Evolutionary conservation across 768 basidiomycete genomes (phyloP).

Genomic region (Boletus vinaceobasis): DNA sequence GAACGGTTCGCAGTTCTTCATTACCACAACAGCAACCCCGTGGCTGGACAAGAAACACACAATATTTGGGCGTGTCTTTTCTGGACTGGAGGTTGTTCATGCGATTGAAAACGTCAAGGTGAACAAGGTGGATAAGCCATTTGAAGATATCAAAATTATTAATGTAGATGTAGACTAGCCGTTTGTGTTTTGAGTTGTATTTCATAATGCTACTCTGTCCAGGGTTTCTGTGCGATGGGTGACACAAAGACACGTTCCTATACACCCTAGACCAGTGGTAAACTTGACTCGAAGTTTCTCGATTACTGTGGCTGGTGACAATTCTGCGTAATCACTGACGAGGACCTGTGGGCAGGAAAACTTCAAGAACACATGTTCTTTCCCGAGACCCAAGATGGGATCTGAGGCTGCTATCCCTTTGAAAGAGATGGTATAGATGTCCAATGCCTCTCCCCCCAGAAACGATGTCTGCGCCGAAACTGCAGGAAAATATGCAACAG

Average conservation of each 20-base stretch:
- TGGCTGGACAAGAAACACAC: slow-evolving; percentile 93
- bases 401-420: neutral
- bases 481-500: slow-evolving; percentile 52
- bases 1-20: slow-evolving; percentile 98
- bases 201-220: slow-evolving; percentile 49
- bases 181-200: neutral
- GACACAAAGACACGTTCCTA: slow-evolving; percentile 24
- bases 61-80: slow-evolving; percentile 86
- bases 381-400: neutral
- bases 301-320: slow-evolving; percentile 25
- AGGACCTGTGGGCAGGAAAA: slow-evolving; percentile 53
- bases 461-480: slow-evolving; percentile 35
- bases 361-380: slow-evolving; percentile 43
- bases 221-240: slow-evolving; percentile 35
- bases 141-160: slow-evolving; percentile 89
- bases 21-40: slow-evolving; percentile 90
- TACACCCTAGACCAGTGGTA: slow-evolving; percentile 23
- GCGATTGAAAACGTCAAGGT: slow-evolving; percentile 88
- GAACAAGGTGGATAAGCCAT: slow-evolving; percentile 83
- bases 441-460: slow-evolving; percentile 45
- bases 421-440: slow-evolving; percentile 43
- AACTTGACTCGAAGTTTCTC: slow-evolving; percentile 36
- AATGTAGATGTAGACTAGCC: slow-evolving; percentile 69
- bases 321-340: slow-evolving; percentile 2
- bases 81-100: slow-evolving; percentile 88